These are phyloP conservation scores for Microcyclospora tardicrescens DNA, from an alignment of 2,329 filamentous ascomycete genomes.

Conservation along the genomic window DNA sequence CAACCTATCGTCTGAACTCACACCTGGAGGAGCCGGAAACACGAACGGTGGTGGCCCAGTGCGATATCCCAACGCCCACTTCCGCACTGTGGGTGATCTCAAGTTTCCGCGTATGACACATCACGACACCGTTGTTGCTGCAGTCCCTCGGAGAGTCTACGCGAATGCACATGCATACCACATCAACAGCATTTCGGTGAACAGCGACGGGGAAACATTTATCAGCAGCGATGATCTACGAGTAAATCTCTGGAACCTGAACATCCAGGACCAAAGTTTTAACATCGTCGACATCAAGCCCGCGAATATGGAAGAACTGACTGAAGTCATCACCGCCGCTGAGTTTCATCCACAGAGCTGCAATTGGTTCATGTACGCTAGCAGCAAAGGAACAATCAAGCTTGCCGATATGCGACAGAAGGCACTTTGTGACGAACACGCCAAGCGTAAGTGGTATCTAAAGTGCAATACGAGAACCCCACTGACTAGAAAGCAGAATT, in stretches of 20 bases:
- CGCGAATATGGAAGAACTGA: constrained; percentile 98
- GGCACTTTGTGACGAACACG: constrained; percentile 87
- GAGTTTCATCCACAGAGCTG: constrained; percentile 96
- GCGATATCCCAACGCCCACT: constrained; percentile 58
- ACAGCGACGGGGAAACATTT: constrained; percentile 97
- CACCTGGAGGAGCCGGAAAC: constrained; percentile 50
- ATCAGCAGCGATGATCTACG: constrained; percentile 96
- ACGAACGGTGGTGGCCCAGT: constrained; percentile 67
- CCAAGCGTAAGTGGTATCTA: constrained; percentile 58
- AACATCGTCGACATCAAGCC: constrained; percentile 99
- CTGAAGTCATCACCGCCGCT: constrained; percentile 94
- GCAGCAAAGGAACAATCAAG: constrained; percentile 98
- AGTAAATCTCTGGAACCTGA: constrained; percentile 98
- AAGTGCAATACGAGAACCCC: constrained; percentile 4
- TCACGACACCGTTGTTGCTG: constrained; percentile 95
- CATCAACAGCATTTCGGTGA: constrained; percentile 99
- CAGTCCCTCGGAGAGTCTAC: constrained; percentile 89
- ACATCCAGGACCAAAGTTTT: constrained; percentile 99
- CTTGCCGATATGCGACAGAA: constrained; percentile 97
- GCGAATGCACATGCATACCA: constrained; percentile 98
- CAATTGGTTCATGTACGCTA: constrained; percentile 99
- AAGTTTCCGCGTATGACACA: constrained; percentile 94
- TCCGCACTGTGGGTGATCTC: constrained; percentile 68
- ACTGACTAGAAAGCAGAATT: constrained; percentile 54
- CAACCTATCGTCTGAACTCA: constrained; percentile 89